Evolutionary conservation across 805 yeast genomes (phyloP), one percentile per base, ranked within the genome.

Genomic region (Pichia nakasei): DNA sequence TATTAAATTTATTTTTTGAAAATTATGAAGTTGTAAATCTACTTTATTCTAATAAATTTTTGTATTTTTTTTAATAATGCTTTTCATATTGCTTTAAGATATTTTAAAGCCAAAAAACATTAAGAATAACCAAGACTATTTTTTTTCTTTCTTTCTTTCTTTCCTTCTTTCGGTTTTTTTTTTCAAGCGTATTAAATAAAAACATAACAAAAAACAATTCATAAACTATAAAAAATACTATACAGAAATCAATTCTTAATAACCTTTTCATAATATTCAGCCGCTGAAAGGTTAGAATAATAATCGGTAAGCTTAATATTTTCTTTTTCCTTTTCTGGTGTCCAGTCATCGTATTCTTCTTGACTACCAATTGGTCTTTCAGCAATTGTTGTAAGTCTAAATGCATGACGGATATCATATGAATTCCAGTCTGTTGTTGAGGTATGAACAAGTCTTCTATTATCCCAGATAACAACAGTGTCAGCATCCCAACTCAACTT

Each of bases 381-480:
- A 18, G 81, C 89, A 53, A 75, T 74, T 4, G 84, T 80, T 17
- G 88, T 82, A 46, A 83, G 74, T 61, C 91, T 73, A 56, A 79
- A 78, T 9, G 84, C 85, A 52, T 83, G 91, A 61, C 93, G 75
- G 21, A 76, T 69, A 34, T 71, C 75, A 17, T 82, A 80, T 38
- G 74, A 69, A 51, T 75, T 82, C 81, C 85, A 83, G 55, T 84
- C 91, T 44, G 76, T 72, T 17, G 79, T 69, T 15, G 88, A 87
- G 13, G 84, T 68, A 60, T 84, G 93, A 22, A 74, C 63, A 9
- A 78, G 73, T 56, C 82, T 68, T 59, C 93, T 76, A 68, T 84
- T 84, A 56, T 84, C 93, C 91, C 91, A 84, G 22, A 82, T 61
- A 18, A 80, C 85, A 41, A 84, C 82, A 1, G 87, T 74, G 40